These are phyloP conservation scores for Sporobolomyces pararoseus DNA, from an alignment of 768 basidiomycete genomes.

Conservation along the genomic window DNA sequence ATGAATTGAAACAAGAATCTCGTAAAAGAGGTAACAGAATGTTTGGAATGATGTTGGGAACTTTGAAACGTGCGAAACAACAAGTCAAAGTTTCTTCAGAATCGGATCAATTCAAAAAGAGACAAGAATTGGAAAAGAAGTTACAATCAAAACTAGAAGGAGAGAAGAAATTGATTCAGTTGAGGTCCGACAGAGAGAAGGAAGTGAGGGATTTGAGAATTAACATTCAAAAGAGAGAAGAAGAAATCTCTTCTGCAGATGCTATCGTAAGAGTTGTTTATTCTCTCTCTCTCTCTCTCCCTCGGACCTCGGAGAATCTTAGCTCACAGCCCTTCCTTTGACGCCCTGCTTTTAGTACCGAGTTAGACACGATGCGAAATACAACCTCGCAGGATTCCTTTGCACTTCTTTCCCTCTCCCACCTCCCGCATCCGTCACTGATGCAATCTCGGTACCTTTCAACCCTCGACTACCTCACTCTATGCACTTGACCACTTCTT, in stretches of 20 bases:
- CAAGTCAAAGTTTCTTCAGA: background rate
- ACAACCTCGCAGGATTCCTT: conserved; percentile 43
- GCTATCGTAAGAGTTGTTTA: conserved; percentile 40
- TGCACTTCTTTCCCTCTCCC: conserved; percentile 41
- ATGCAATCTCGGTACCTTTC: conserved; percentile 29
- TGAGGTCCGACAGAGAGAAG: conserved; percentile 18
- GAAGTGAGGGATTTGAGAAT: conserved; percentile 27
- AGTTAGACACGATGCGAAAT: conserved; percentile 39
- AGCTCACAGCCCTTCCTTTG: too few species aligned
- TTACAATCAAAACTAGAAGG: conserved; percentile 34
- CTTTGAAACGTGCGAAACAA: conserved; percentile 25
- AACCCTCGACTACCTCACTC: conserved; percentile 41
- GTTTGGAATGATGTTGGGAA: conserved; percentile 38
- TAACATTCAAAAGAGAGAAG: conserved; percentile 34
- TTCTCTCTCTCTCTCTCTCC: background rate
- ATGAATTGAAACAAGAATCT: background rate
- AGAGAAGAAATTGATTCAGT: conserved; percentile 20
- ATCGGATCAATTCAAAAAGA: conserved; percentile 23
- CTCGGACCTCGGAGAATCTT: too few species aligned
- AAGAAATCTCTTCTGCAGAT: conserved; percentile 32
- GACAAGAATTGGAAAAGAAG: conserved; percentile 40
- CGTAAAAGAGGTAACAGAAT: conserved; percentile 24
- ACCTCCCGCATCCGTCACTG: conserved; percentile 10
- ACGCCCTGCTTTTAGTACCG: conserved; percentile 34
- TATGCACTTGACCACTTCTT: conserved; percentile 12